These are phyloP conservation scores for Quercus aquifolioides DNA, from an alignment of 306 rosid species.

Conservation along the genomic window DNA sequence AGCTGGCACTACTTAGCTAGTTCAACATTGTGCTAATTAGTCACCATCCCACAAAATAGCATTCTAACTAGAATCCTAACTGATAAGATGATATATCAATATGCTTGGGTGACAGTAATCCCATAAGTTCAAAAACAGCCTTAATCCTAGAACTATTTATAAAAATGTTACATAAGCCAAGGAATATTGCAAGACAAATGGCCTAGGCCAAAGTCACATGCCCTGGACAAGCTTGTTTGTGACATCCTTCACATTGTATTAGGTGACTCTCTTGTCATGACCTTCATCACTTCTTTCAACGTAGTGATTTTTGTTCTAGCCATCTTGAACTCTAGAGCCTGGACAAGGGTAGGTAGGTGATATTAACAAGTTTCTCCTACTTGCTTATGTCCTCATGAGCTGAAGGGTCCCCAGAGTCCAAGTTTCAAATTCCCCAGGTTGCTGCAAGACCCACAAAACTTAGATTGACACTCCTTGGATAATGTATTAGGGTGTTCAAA, in stretches of 20 bases:
- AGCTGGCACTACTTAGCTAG: background rate
- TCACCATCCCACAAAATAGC: background rate
- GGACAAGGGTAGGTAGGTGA: no score
- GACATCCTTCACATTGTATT: background rate
- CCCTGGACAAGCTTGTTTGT: background rate
- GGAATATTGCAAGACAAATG: background rate
- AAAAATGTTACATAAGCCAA: background rate
- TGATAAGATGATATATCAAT: background rate
- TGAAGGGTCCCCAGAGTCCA: no score
- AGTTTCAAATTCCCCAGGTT: no score
- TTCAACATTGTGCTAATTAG: background rate
- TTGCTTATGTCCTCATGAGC: no score
- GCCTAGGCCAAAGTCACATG: background rate
- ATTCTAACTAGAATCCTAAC: background rate
- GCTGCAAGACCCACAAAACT: no score
- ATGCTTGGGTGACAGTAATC: background rate
- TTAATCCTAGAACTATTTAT: background rate
- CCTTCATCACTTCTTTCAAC: background rate
- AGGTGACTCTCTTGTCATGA: background rate
- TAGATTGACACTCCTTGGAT: no score
- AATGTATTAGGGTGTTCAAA: no score
- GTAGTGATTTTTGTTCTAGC: background rate
- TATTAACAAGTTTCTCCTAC: no score
- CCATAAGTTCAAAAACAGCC: background rate
- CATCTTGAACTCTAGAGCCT: no score